Percentiles rank a stretch among this genome's conserved stretches.
These are phyloP conservation scores for Clausena lansium DNA, from an alignment of 345 rosid species.

Conservation along the genomic window DNA sequence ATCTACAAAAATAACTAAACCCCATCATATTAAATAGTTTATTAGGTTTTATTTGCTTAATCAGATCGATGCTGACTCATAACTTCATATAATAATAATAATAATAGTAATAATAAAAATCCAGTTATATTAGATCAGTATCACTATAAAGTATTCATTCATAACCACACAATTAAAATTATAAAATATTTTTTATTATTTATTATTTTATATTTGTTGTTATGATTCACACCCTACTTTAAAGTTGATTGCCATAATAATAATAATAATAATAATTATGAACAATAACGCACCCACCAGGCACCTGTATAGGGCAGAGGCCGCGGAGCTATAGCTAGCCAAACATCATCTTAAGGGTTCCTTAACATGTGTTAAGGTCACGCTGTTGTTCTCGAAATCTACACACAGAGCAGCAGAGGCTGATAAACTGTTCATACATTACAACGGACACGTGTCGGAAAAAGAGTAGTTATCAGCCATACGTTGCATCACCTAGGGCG, in stretches of 20 bases:
- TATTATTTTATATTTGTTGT: too few species aligned
- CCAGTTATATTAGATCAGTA: too few species aligned
- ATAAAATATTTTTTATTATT: too few species aligned
- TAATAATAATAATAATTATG: too few species aligned
- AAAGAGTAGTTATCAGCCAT: neutral
- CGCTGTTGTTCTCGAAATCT: neutral
- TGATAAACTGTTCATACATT: neutral
- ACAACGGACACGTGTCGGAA: conserved; percentile 2
- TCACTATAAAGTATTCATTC: too few species aligned
- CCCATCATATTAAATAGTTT: neutral
- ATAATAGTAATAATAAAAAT: too few species aligned
- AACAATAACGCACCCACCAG: neutral
- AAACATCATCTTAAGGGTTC: neutral
- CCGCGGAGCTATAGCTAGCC: neutral
- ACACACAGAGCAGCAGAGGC: neutral
- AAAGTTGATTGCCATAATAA: too few species aligned
- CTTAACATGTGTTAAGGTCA: neutral
- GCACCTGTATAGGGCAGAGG: too few species aligned
- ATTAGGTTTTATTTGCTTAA: too few species aligned
- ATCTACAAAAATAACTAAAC: neutral
- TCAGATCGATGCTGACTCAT: neutral
- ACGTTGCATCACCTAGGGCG: conserved; percentile 13
- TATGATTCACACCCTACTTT: too few species aligned
- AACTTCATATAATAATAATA: neutral
- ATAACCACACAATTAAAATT: too few species aligned